Conservation (phyloP, 192 early-diverging fungal genomes). For the Diversispora eburnea region DNA sequence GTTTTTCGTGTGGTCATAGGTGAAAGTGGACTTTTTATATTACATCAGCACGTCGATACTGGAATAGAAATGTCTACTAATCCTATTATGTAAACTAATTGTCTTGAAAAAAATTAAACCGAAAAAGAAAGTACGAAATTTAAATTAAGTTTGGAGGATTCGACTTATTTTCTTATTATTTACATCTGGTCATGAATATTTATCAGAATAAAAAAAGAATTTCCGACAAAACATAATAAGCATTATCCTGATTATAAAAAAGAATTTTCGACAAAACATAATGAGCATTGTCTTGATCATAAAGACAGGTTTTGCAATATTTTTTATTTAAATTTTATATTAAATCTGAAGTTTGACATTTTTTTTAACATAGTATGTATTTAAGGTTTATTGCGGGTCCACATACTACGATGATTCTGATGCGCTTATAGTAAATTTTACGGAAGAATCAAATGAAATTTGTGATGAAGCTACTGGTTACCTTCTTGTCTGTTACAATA, state of each 20-base stretch:
- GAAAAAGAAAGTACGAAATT: background rate
- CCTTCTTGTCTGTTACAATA: background rate
- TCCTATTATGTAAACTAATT: background rate
- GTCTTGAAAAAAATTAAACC: background rate
- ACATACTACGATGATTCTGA: background rate
- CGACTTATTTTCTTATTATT: background rate
- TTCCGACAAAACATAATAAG: background rate
- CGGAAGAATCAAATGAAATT: background rate
- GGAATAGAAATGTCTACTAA: background rate
- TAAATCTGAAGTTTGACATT: background rate
- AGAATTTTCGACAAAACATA: background rate
- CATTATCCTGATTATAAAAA: background rate
- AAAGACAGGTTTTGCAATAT: background rate
- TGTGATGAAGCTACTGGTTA: background rate
- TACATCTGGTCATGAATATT: background rate
- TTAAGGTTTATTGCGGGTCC: background rate
- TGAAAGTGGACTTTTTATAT: background rate
- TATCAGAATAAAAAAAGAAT: background rate
- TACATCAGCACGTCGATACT: background rate
- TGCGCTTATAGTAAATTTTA: background rate
- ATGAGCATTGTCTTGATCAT: background rate
- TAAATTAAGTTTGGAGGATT: background rate
- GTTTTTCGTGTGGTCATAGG: background rate
- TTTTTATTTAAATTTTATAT: background rate
- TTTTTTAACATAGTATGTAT: background rate